phyloP scores from a whole-genome alignment of 208 protist species.

The Leptomonas pyrrhocoris region DNA sequence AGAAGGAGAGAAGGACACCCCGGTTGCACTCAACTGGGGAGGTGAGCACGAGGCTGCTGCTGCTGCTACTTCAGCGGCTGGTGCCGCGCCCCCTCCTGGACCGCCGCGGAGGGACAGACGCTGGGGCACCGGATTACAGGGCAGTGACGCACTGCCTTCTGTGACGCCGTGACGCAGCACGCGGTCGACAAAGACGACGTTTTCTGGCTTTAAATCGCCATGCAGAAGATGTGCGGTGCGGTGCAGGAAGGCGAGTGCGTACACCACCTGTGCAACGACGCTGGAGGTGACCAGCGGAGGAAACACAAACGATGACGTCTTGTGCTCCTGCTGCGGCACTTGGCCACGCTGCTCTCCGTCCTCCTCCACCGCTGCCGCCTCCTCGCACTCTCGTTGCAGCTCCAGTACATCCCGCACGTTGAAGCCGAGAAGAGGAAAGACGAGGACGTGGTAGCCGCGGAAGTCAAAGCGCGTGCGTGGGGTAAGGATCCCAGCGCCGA shows the following conservation, averaged over 20 bases:
- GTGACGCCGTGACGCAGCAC: constrained; percentile 1
- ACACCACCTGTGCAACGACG: constrained; percentile 84
- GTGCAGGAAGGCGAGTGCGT: constrained; percentile 69
- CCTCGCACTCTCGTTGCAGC: constrained; percentile 25
- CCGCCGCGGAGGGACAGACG: not conserved
- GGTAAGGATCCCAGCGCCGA: constrained; percentile 15
- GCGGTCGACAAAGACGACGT: constrained; percentile 65
- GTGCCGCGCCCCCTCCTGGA: not conserved
- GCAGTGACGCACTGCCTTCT: not conserved
- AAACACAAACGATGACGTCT: constrained; percentile 33
- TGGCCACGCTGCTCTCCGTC: too few relatives aligned
- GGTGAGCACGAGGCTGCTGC: too few relatives aligned
- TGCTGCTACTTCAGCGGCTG: too few relatives aligned
- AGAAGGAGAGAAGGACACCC: too few relatives aligned
- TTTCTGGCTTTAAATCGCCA: constrained; percentile 95
- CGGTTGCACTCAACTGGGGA: too few relatives aligned
- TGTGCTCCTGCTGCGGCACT: too few relatives aligned
- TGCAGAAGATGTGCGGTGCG: constrained; percentile 83
- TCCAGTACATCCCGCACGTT: constrained; percentile 67
- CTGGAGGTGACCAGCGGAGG: constrained; percentile 27
- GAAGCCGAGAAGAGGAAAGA: constrained; percentile 63
- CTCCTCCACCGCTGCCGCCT: constrained; percentile 3
- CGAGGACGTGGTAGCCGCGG: constrained; percentile 59
- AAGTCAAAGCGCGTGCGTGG: constrained; percentile 48
- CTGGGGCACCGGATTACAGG: not conserved